Evolutionary conservation across 768 basidiomycete species (phyloP).

Genomic region (Galerina marginata): DNA sequence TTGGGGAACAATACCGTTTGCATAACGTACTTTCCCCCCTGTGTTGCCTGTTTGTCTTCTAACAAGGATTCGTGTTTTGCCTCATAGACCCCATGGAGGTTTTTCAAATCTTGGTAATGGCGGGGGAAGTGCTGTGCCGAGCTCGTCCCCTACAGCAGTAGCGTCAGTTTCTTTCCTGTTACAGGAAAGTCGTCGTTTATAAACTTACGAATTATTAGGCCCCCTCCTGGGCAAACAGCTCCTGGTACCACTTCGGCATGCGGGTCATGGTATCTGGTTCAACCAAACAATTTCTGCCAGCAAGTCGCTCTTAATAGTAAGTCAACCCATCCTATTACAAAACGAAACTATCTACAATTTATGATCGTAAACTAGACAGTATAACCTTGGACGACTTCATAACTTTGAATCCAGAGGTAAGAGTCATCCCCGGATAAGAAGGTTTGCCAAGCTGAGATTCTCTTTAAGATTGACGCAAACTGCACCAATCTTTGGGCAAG

Average conservation of each 20-base stretch:
- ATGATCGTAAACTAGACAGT: neutral
- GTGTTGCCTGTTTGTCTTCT: neutral
- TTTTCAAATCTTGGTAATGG: conserved; percentile 6
- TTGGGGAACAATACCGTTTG: conserved; percentile 1
- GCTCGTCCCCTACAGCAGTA: conserved; percentile 5
- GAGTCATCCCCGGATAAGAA: no score
- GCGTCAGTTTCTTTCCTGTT: neutral
- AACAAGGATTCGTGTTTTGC: neutral
- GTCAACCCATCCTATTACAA: neutral
- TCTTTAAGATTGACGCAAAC: conserved; percentile 2
- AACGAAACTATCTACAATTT: neutral
- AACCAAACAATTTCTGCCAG: conserved; percentile 6
- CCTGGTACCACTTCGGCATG: conserved; percentile 10
- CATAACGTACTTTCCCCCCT: neutral
- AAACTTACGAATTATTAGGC: neutral
- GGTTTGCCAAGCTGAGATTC: neutral
- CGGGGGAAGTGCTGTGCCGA: conserved; percentile 6
- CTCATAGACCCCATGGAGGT: conserved; percentile 2
- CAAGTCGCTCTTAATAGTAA: conserved; percentile 1
- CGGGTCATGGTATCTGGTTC: conserved; percentile 10
- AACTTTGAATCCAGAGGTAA: conserved; percentile 2
- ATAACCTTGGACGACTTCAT: conserved; percentile 4
- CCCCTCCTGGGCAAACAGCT: neutral
- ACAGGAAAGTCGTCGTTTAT: neutral
- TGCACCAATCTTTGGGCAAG: conserved; percentile 11